phyloP scores from a whole-genome alignment of 176 grass and related monocot genomes.

The Stipa capillata region DNA sequence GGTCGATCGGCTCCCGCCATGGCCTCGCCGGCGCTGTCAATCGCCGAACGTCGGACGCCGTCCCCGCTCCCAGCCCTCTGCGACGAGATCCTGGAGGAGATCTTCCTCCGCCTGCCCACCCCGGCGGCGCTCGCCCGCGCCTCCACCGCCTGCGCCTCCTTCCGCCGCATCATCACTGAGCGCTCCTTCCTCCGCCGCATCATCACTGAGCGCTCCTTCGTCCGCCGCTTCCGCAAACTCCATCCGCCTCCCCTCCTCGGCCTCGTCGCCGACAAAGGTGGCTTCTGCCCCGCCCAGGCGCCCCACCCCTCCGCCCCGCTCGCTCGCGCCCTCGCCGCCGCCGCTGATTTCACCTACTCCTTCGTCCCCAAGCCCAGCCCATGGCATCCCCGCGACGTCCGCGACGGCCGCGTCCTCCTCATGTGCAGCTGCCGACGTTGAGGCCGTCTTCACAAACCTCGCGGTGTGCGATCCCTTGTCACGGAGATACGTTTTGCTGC shows the following conservation, averaged over 20 bases:
- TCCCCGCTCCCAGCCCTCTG: too few species aligned
- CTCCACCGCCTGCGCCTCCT: not conserved
- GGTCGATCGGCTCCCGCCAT: not conserved
- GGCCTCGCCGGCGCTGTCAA: not conserved
- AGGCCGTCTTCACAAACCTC: not conserved
- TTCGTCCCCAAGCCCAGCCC: not conserved
- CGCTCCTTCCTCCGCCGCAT: not conserved
- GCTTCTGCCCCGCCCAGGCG: not conserved
- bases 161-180: not conserved
- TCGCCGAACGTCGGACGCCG: not conserved
- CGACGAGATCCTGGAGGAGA: conserved; percentile 2
- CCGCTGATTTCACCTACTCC: not conserved
- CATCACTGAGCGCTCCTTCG: not conserved
- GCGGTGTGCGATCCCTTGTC: conserved; percentile 10
- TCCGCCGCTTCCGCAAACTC: not conserved
- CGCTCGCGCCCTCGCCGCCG: not conserved
- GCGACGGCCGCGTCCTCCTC: conserved; percentile 17
- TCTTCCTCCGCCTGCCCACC: not conserved
- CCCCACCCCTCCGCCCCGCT: conserved; percentile 3
- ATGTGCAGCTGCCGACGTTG: not conserved
- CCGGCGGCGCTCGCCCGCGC: not conserved
- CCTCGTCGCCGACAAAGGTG: not conserved
- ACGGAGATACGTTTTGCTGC: not conserved
- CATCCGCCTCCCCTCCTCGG: conserved; percentile 5
- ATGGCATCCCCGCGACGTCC: not conserved